Evolutionary conservation across 257 asterid genomes (phyloP).

Genomic region (Eucommia ulmoides): DNA sequence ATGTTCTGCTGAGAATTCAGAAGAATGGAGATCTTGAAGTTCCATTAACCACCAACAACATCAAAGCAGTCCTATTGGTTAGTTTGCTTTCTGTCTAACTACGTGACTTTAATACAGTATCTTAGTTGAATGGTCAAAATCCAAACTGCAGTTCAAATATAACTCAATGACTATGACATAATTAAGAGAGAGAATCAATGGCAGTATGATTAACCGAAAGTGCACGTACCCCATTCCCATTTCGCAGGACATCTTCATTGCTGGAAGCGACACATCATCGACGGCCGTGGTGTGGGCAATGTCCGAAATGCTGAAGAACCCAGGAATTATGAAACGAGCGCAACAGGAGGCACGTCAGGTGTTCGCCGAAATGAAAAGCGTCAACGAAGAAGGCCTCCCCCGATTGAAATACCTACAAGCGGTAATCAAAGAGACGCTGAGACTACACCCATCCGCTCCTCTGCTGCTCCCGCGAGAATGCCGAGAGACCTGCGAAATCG

Average conservation of each 20-base stretch:
- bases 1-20: slow-evolving; percentile 25
- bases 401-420: slow-evolving; percentile 18
- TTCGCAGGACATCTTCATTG: slow-evolving; percentile 25
- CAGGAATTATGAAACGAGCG: slow-evolving; percentile 17
- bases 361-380: slow-evolving; percentile 7
- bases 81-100: neutral
- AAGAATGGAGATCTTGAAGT: slow-evolving; percentile 12
- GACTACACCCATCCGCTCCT: slow-evolving; percentile 25
- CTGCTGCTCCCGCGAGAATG: slow-evolving; percentile 23
- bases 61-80: slow-evolving; percentile 19
- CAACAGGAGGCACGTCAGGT: slow-evolving; percentile 17
- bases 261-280: slow-evolving; percentile 26
- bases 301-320: slow-evolving; percentile 24
- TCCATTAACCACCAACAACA: slow-evolving; percentile 14
- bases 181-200: too few species aligned
- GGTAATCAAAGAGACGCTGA: slow-evolving; percentile 25
- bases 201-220: neutral
- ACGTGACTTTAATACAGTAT: neutral
- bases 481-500: slow-evolving; percentile 16
- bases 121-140: neutral
- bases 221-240: too few species aligned
- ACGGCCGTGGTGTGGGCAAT: slow-evolving; percentile 28
- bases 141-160: neutral
- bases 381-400: slow-evolving; percentile 12
- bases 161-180: too few species aligned